A percentile compares a stretch with the other conserved stretches of the same genome.
phyloP scores from a whole-genome alignment of 371 early-diverging fungal species.

The Actinomortierella wolfii region DNA sequence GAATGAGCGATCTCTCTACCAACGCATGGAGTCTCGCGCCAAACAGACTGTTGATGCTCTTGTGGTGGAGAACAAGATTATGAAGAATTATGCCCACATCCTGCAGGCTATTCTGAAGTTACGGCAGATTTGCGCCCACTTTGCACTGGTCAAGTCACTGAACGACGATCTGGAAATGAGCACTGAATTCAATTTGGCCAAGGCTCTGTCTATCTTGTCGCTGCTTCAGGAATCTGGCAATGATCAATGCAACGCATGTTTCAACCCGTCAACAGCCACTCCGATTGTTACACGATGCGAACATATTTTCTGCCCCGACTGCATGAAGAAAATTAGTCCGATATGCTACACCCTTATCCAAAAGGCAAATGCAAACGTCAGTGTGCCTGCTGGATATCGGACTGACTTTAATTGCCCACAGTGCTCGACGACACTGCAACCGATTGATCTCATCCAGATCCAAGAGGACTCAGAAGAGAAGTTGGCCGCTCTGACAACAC shows the following conservation, averaged over 20 bases:
- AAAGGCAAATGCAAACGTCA: slow-evolving; percentile 38
- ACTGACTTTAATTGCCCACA: slow-evolving; percentile 37
- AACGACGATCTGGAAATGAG: slow-evolving; percentile 35
- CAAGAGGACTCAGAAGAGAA: slow-evolving; percentile 40
- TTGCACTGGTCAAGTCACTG: slow-evolving; percentile 36
- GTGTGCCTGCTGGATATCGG: slow-evolving; percentile 30
- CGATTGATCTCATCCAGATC: slow-evolving; percentile 30
- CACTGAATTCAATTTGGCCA: slow-evolving; percentile 38
- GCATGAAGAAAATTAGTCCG: slow-evolving; percentile 32
- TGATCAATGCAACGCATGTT: slow-evolving; percentile 44
- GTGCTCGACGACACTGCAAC: slow-evolving; percentile 10
- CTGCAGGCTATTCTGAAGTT: slow-evolving; percentile 61
- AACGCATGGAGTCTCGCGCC: slow-evolving; percentile 47
- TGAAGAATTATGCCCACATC: slow-evolving; percentile 64
- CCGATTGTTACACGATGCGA: slow-evolving; percentile 45
- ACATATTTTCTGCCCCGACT: slow-evolving; percentile 46
- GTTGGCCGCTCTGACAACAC: slow-evolving; percentile 13
- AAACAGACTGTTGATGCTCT: slow-evolving; percentile 48
- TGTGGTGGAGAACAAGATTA: slow-evolving; percentile 51
- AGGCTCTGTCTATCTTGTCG: slow-evolving; percentile 29
- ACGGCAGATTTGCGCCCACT: slow-evolving; percentile 57
- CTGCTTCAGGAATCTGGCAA: slow-evolving; percentile 42
- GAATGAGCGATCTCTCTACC: slow-evolving; percentile 61
- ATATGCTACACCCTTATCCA: slow-evolving; percentile 38
- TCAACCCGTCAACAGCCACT: slow-evolving; percentile 17